Evolutionary conservation across 2,329 filamentous ascomycete genomes (phyloP).

Genomic region (Ciborinia camelliae): DNA sequence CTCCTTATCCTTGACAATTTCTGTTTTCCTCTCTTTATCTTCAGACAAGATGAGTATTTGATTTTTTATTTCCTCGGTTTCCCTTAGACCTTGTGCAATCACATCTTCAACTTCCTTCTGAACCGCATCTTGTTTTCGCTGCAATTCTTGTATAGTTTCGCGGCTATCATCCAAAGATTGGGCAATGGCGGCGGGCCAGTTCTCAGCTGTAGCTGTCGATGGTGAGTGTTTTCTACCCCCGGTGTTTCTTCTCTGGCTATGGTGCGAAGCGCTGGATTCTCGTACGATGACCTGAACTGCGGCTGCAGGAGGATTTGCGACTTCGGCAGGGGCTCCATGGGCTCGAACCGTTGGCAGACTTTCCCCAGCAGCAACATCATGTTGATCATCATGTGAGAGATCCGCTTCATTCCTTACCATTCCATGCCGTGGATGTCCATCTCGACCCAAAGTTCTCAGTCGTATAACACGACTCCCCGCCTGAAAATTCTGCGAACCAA

Average conservation of each 20-base stretch:
- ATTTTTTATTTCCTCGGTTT: slow-evolving; percentile 67
- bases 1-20: slow-evolving; percentile 82
- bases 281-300: slow-evolving; percentile 56
- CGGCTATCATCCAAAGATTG: slow-evolving; percentile 51
- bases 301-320: slow-evolving; percentile 58
- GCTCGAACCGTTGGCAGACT: slow-evolving; percentile 44
- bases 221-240: slow-evolving; percentile 65
- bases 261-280: slow-evolving; percentile 58
- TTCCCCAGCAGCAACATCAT: slow-evolving; percentile 43
- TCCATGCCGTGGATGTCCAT: slow-evolving; percentile 59
- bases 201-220: slow-evolving; percentile 48
- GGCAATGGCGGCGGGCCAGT: slow-evolving; percentile 39
- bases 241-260: slow-evolving; percentile 59
- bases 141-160: slow-evolving; percentile 72
- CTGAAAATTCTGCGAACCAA: slow-evolving; percentile 89
- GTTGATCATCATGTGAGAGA: slow-evolving; percentile 52
- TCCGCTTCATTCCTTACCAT: slow-evolving; percentile 55
- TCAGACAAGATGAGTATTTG: slow-evolving; percentile 65
- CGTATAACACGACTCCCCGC: slow-evolving; percentile 83
- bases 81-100: slow-evolving; percentile 64
- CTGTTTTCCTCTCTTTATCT: slow-evolving; percentile 75
- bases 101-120: slow-evolving; percentile 81
- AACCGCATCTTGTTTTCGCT: slow-evolving; percentile 74
- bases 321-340: slow-evolving; percentile 57
- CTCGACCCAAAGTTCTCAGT: slow-evolving; percentile 68